Percentiles rank a stretch among this genome's conserved stretches.
These are phyloP conservation scores for Mentha longifolia DNA, from an alignment of 257 asterid species.

Conservation along the genomic window DNA sequence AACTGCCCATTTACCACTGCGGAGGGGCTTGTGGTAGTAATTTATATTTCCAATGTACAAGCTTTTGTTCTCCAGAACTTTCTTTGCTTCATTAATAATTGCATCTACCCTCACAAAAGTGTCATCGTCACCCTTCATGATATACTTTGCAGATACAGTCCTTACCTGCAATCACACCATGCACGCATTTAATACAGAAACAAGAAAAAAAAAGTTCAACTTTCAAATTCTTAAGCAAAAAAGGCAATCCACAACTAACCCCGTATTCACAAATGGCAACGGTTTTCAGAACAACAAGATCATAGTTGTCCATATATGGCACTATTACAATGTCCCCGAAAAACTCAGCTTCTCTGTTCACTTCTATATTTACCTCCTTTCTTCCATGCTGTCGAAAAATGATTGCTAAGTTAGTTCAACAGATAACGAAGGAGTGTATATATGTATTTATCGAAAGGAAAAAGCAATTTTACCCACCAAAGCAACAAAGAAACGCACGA, in stretches of 20 bases:
- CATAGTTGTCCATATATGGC: slow-evolving; percentile 94
- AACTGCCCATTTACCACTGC: slow-evolving; percentile 98
- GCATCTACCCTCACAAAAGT: slow-evolving; percentile 90
- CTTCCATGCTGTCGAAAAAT: slow-evolving; percentile 62
- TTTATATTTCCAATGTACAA: slow-evolving; percentile 86
- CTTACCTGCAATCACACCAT: slow-evolving; percentile 55
- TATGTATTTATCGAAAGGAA: background rate
- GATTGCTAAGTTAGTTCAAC: slow-evolving; percentile 34
- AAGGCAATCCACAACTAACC: slow-evolving; percentile 51
- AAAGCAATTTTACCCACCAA: slow-evolving; percentile 57
- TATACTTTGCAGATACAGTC: slow-evolving; percentile 63
- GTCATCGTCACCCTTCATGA: slow-evolving; percentile 96
- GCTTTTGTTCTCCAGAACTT: slow-evolving; percentile 57
- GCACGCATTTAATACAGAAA: background rate
- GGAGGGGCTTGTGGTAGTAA: slow-evolving; percentile 81
- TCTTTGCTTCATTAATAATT: slow-evolving; percentile 67
- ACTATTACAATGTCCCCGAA: slow-evolving; percentile 92
- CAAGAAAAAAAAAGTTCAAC: slow-evolving; percentile 8
- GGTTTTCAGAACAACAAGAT: slow-evolving; percentile 92
- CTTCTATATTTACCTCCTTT: slow-evolving; percentile 75
- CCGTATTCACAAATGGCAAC: slow-evolving; percentile 94
- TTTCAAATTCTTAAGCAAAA: slow-evolving; percentile 16
- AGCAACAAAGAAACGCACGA: slow-evolving; percentile 93
- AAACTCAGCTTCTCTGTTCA: slow-evolving; percentile 87
- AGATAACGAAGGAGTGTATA: background rate